These are phyloP conservation scores for Stropharia rugosoannulata DNA, from an alignment of 768 basidiomycete genomes.

Conservation along the genomic window DNA sequence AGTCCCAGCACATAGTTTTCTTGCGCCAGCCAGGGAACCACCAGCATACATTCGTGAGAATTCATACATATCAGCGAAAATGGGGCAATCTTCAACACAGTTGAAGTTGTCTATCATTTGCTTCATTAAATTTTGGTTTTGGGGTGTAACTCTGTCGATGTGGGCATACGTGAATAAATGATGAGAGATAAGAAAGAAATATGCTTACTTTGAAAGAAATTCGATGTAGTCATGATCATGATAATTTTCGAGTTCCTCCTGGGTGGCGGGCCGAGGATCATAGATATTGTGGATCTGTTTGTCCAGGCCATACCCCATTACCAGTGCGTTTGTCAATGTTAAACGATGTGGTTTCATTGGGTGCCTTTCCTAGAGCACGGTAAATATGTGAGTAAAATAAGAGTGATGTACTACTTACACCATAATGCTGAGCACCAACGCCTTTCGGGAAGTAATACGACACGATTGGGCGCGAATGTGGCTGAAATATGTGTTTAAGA, in stretches of 20 bases:
- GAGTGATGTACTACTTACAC: slow-evolving; percentile 51
- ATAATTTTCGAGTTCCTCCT: slow-evolving; percentile 85
- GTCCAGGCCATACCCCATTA: slow-evolving; percentile 94
- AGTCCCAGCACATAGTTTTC: slow-evolving; percentile 79
- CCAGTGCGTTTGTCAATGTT: slow-evolving; percentile 94
- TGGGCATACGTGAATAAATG: not conserved
- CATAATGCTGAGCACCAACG: slow-evolving; percentile 95
- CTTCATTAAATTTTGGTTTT: slow-evolving; percentile 68
- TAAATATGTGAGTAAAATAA: not conserved
- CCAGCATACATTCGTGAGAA: slow-evolving; percentile 96
- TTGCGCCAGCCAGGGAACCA: slow-evolving; percentile 85
- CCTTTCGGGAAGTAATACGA: slow-evolving; percentile 96
- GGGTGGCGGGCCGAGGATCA: slow-evolving; percentile 84
- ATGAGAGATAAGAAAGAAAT: not conserved
- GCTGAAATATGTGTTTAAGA: slow-evolving; percentile 17
- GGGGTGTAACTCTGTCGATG: slow-evolving; percentile 71
- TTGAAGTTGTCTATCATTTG: slow-evolving; percentile 85
- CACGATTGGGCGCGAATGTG: slow-evolving; percentile 86
- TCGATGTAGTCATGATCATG: slow-evolving; percentile 97
- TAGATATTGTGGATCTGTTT: slow-evolving; percentile 93
- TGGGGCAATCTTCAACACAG: slow-evolving; percentile 96
- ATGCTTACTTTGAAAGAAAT: slow-evolving; percentile 80
- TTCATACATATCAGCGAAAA: slow-evolving; percentile 92
- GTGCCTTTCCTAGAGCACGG: slow-evolving; percentile 75
- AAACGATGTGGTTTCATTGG: slow-evolving; percentile 98